Percentiles rank a stretch among this genome's conserved stretches.
Evolutionary conservation across 1,284 basidiomycete genomes (phyloP).

Genomic region (Leccinum ponderosum): DNA sequence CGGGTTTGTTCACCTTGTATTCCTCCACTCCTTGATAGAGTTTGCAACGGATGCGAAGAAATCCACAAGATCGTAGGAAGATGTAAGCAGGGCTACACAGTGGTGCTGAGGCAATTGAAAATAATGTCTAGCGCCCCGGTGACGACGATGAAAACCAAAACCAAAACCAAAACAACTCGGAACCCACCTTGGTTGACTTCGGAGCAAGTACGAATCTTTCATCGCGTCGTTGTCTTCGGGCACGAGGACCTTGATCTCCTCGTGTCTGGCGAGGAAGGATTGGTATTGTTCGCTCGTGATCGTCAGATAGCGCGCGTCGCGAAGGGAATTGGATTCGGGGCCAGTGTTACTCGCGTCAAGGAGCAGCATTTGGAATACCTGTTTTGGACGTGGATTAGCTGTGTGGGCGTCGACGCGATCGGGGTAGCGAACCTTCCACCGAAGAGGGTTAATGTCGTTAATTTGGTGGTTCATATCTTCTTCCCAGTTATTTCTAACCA

Average conservation of each 20-base stretch:
- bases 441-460: constrained; percentile 7
- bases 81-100: no score
- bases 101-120: no score
- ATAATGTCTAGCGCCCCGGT: no score
- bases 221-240: constrained; percentile 21
- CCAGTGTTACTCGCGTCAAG: constrained; percentile 19
- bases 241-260: constrained; percentile 3
- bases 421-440: constrained; percentile 12
- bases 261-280: constrained; percentile 12
- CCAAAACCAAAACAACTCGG: no score
- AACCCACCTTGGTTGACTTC: no score
- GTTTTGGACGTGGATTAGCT: background rate
- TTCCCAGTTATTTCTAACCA: constrained; percentile 14
- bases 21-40: no score
- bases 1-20: no score
- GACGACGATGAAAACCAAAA: no score
- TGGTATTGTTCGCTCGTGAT: constrained; percentile 16
- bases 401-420: no score
- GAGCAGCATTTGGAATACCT: constrained; percentile 22
- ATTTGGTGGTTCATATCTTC: constrained; percentile 20
- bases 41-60: no score
- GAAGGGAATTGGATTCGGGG: constrained; percentile 13
- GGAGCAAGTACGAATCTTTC: constrained; percentile 20
- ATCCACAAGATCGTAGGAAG: no score
- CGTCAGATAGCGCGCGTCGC: constrained; percentile 12